Conservation (phyloP, 768 basidiomycete genomes). For the Auricularia cornea region DNA sequence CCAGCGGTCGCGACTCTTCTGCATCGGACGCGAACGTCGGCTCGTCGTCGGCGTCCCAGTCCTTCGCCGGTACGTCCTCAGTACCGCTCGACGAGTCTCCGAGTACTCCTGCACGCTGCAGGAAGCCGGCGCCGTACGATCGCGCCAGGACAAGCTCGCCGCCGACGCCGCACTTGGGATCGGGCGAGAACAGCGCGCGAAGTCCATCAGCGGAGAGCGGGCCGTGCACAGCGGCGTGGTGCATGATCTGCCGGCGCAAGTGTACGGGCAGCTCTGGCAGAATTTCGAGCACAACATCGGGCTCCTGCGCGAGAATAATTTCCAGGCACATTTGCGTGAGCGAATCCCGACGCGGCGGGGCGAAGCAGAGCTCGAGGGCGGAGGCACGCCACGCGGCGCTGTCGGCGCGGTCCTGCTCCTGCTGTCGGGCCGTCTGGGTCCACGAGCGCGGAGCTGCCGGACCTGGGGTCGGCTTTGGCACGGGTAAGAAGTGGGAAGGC, state of each 20-base stretch:
- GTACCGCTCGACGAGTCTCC: slow-evolving; percentile 8
- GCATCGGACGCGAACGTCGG: slow-evolving; percentile 31
- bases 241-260: background rate
- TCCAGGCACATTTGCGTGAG: background rate
- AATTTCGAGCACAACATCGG: background rate
- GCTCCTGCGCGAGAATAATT: background rate
- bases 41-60: slow-evolving; percentile 28
- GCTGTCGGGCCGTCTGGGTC: background rate
- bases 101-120: slow-evolving; percentile 2
- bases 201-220: background rate
- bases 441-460: background rate
- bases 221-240: background rate
- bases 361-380: background rate
- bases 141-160: background rate
- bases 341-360: background rate
- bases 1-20: slow-evolving; percentile 26
- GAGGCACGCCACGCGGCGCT: background rate
- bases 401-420: background rate
- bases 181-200: background rate
- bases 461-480: background rate
- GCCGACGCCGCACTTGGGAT: background rate
- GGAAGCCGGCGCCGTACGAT: background rate
- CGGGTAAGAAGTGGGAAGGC: background rate
- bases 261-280: background rate
- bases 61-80: background rate